A percentile compares a stretch with the other conserved stretches of the same genome.
These are phyloP conservation scores for Diplodia corticola DNA, from an alignment of 2,329 filamentous ascomycete genomes.

Conservation along the genomic window DNA sequence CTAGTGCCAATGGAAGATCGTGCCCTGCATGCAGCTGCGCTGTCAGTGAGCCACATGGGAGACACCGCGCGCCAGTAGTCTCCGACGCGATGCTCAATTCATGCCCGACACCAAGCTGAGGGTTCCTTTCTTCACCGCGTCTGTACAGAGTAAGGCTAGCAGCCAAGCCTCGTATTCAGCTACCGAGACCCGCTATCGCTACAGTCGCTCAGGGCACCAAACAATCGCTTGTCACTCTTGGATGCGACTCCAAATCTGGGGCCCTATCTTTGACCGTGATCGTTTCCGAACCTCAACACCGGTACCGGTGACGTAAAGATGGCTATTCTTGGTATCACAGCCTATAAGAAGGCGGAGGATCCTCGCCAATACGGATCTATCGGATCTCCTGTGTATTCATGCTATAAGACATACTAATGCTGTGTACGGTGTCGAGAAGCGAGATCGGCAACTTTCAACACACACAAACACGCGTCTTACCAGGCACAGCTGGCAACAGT, in stretches of 20 bases:
- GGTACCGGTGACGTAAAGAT: constrained; percentile 5
- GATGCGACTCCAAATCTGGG: neutral
- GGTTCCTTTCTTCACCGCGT: neutral
- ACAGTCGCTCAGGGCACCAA: neutral
- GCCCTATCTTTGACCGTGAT: neutral
- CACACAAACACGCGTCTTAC: neutral
- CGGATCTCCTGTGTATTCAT: neutral
- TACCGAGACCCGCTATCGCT: constrained; percentile 4
- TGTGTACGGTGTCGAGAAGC: constrained; percentile 7
- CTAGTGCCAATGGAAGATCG: neutral
- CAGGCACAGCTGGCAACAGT: neutral
- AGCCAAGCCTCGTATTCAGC: constrained; percentile 10
- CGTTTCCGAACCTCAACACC: neutral
- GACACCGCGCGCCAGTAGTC: neutral
- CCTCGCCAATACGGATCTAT: neutral
- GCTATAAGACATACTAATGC: constrained; percentile 13
- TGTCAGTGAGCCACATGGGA: neutral
- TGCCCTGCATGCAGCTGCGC: neutral
- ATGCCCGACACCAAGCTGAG: neutral
- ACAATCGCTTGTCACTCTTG: neutral
- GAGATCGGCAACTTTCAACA: neutral
- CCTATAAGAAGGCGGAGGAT: constrained; percentile 17
- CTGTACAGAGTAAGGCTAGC: constrained; percentile 17
- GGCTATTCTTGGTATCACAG: constrained; percentile 4
- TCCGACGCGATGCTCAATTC: neutral